Conservation (phyloP, 768 basidiomycete genomes). For the Phanerochaete sordida region DNA sequence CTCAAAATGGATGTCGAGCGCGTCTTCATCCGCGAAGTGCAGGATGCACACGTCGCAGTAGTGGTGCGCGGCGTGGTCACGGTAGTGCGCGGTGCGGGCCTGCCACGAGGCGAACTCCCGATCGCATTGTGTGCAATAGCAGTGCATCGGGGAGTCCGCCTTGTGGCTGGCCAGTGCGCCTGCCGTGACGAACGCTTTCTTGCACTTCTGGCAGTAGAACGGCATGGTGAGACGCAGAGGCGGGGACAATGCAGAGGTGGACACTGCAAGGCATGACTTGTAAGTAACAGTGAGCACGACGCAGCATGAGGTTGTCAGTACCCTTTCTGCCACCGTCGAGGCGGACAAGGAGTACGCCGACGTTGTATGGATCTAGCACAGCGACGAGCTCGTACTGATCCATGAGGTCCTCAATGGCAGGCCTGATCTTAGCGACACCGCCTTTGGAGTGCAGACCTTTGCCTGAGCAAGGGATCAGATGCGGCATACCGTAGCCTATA, state of each 20-base stretch:
- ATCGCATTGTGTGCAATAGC: constrained; percentile 43
- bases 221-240: not conserved
- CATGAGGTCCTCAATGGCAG: constrained; percentile 87
- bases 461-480: constrained; percentile 37
- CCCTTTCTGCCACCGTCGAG: constrained; percentile 43
- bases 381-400: constrained; percentile 74
- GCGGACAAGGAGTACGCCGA: constrained; percentile 81
- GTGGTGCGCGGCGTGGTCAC: constrained; percentile 43
- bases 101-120: constrained; percentile 35
- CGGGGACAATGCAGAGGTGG: too few species aligned
- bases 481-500: too few species aligned
- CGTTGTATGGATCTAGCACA: constrained; percentile 73
- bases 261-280: too few species aligned
- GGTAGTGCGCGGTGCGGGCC: constrained; percentile 47
- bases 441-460: constrained; percentile 84
- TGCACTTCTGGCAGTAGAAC: not conserved
- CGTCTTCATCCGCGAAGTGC: constrained; percentile 33
- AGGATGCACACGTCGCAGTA: constrained; percentile 52
- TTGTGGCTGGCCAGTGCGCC: constrained; percentile 10
- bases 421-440: constrained; percentile 83
- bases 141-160: constrained; percentile 31
- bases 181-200: not conserved
- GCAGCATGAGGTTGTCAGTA: too few species aligned
- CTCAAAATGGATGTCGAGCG: constrained; percentile 39
- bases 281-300: too few species aligned